phyloP scores from a whole-genome alignment of 179 eudicot species.

The Corrigiola litoralis region DNA sequence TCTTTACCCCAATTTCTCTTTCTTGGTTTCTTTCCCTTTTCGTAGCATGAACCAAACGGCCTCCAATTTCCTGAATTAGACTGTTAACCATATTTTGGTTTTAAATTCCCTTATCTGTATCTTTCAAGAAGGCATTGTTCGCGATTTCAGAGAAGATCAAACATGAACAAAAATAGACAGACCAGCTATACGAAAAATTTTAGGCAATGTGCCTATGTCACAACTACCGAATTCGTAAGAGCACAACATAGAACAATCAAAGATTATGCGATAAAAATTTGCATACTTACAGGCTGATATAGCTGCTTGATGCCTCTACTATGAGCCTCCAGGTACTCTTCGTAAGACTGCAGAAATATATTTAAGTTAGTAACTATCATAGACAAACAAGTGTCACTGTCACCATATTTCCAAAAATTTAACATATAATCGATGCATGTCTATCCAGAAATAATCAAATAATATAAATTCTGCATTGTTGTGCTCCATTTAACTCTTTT shows the following conservation, averaged over 20 bases:
- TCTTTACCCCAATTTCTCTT: no score
- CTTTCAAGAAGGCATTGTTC: not conserved
- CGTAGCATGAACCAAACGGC: no score
- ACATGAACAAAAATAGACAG: not conserved
- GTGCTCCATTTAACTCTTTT: no score
- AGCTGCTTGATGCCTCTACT: constrained; percentile 41
- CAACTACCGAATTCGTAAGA: not conserved
- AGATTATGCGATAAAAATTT: not conserved
- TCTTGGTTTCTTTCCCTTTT: no score
- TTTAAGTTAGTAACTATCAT: not conserved
- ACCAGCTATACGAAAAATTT: not conserved
- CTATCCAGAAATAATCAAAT: no score
- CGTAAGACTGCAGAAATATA: constrained; percentile 60
- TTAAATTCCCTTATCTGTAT: not conserved
- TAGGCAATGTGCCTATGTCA: not conserved
- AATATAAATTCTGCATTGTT: no score
- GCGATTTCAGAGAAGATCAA: not conserved
- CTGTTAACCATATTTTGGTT: no score
- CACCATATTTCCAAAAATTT: not conserved
- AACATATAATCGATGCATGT: no score
- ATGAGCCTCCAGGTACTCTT: constrained; percentile 79
- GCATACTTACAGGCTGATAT: constrained; percentile 42
- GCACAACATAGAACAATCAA: not conserved
- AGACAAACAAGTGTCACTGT: not conserved
- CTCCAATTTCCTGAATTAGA: not conserved